These are phyloP conservation scores for Panicum virgatum DNA, from an alignment of 202 grass and related monocot genomes.

Conservation along the genomic window DNA sequence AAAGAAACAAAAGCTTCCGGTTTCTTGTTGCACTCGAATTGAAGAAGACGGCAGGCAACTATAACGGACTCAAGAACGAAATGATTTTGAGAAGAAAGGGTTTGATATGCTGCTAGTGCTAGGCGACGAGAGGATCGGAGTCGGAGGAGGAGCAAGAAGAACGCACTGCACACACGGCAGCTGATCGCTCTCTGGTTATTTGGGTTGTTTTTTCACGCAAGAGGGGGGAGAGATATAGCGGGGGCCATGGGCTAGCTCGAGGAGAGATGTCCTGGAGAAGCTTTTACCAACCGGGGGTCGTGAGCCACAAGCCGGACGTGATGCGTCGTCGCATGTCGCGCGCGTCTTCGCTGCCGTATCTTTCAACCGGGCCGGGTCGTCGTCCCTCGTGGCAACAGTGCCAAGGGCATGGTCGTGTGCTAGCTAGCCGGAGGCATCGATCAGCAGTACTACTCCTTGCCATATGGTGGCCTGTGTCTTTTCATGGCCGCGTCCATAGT, in stretches of 20 bases:
- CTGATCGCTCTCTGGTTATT: not conserved
- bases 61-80: constrained; percentile 34
- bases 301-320: constrained; percentile 50
- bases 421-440: not conserved
- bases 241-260: not conserved
- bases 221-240: constrained; percentile 32
- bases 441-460: not conserved
- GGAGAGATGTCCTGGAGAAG: constrained; percentile 54
- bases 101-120: not conserved
- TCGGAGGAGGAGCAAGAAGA: not conserved
- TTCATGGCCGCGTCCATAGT: not conserved
- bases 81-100: constrained; percentile 1
- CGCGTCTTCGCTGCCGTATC: constrained; percentile 29
- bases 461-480: constrained; percentile 7
- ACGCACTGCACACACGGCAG: not conserved
- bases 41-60: constrained; percentile 11
- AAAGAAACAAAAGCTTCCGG: not conserved
- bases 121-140: constrained; percentile 9
- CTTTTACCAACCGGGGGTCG: constrained; percentile 72
- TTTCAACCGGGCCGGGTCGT: constrained; percentile 26
- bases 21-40: constrained; percentile 33
- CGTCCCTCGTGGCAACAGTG: constrained; percentile 27
- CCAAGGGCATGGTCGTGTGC: not conserved
- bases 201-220: constrained; percentile 18
- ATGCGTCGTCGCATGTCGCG: constrained; percentile 12